A percentile compares a stretch with the other conserved stretches of the same genome.
These are phyloP conservation scores for Amanita subjunquillea DNA, from an alignment of 768 basidiomycete genomes.

Conservation along the genomic window DNA sequence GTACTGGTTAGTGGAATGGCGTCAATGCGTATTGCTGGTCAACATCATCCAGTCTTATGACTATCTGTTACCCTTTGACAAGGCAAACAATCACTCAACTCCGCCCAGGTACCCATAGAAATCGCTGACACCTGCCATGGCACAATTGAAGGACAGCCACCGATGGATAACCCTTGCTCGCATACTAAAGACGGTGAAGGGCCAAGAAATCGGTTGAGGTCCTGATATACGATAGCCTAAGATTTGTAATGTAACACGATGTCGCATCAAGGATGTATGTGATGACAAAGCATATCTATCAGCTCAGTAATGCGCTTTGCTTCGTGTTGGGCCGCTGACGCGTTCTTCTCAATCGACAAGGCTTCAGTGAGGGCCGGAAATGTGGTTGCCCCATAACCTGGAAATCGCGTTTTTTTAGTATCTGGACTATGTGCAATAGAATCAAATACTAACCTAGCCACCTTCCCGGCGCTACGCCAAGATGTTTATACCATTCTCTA, in stretches of 20 bases:
- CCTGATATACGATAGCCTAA: no score
- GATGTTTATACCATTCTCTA: slow-evolving; percentile 79
- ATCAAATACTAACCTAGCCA: slow-evolving; percentile 51
- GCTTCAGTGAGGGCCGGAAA: slow-evolving; percentile 76
- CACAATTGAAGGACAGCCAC: not conserved
- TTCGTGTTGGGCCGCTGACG: slow-evolving; percentile 51
- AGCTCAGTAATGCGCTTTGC: slow-evolving; percentile 41
- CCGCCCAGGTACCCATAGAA: not conserved
- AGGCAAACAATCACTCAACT: not conserved
- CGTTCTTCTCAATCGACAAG: slow-evolving; percentile 57
- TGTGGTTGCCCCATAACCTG: slow-evolving; percentile 80
- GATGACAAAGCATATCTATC: slow-evolving; percentile 41
- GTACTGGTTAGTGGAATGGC: slow-evolving; percentile 16
- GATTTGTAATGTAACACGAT: no score
- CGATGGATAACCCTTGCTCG: not conserved
- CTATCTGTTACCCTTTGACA: not conserved
- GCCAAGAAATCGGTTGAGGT: no score
- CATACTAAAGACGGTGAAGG: not conserved
- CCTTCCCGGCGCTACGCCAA: slow-evolving; percentile 81
- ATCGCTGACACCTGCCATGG: not conserved
- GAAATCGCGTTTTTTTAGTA: not conserved
- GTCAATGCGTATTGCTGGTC: no score
- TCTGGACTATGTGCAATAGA: not conserved
- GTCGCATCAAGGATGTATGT: slow-evolving; percentile 18
- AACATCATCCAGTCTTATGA: slow-evolving; percentile 11